Evolutionary conservation across 306 rosid genomes (phyloP), one percentile per base, ranked within the genome.

Genomic region (Macrotyloma uniflorum): DNA sequence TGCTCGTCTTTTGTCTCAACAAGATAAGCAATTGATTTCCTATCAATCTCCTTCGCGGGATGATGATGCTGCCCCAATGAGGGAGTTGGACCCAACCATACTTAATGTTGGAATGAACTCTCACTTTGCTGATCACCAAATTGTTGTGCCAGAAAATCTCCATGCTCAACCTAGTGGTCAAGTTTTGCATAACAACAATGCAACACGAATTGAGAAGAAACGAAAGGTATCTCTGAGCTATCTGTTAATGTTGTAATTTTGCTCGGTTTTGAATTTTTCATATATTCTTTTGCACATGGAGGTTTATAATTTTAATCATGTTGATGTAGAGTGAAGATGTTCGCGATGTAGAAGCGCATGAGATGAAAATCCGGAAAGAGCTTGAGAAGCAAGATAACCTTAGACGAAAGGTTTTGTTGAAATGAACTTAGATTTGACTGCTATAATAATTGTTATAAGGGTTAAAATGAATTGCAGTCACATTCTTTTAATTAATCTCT

Each of bases 381-480:
- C 87, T 89, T 33, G 99, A 93, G 88, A 95, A 90, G 83, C 99
- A 95, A 81, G 99, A 95, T 69, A 93, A 49, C 82, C 85, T 88
- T 62, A 88, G 90, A 85, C 86, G 90, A 86, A 95, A 93, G 99
- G 99, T 95, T 87, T 45, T 66, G 45, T 58, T 76, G 63, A 65
- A 47, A 78, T 65, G 26, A 82, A 79, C 75, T 57, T 55, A 51
- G 63, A 51, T 76, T 54, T 70, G 38, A 72, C 6, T 54, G 38
- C 46, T 8, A 14, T 43, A 7, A 42, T 79, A 42, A 43, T 26
- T 77, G 78, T 28, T 69, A 38, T 70, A 69, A 69, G 18, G 45
- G 51, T 26, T 70, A 35, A 49, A 74, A 38, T 8, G 40, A 23
- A 20, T 82, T 47, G 32, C 28, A 10, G 13, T 63, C 24, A 4